Evolutionary conservation across 306 rosid genomes (phyloP).

Genomic region (Quercus engelmannii): DNA sequence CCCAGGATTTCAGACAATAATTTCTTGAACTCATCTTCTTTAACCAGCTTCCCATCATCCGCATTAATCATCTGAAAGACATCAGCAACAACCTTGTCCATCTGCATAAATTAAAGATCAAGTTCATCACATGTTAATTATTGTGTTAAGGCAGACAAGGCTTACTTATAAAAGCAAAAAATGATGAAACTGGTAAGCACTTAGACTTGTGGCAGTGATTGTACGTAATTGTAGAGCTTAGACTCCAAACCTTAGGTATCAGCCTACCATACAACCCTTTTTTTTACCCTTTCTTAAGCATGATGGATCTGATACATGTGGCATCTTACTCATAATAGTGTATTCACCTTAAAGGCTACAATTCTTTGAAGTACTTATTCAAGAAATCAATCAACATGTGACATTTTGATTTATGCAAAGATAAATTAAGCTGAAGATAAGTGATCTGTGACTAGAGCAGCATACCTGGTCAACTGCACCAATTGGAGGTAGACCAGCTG

Average conservation of each 20-base stretch:
- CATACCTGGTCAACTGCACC: constrained; percentile 79
- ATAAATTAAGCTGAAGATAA: neutral
- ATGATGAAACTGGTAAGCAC: no score
- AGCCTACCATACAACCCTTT: neutral
- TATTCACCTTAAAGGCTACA: neutral
- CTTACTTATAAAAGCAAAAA: neutral
- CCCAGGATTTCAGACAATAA: constrained; percentile 55
- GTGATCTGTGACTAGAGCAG: constrained; percentile 9
- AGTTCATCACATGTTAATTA: neutral
- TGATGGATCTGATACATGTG: neutral
- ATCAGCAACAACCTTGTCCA: constrained; percentile 62
- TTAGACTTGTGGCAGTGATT: no score
- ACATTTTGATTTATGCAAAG: neutral
- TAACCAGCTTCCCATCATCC: constrained; percentile 55
- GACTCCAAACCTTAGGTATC: neutral
- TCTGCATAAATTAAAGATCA: constrained; percentile 42
- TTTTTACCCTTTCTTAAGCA: neutral
- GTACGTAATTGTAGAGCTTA: no score
- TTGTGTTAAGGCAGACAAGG: neutral
- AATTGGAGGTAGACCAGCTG: constrained; percentile 84
- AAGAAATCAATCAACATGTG: neutral
- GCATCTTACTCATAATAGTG: neutral
- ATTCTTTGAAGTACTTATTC: neutral
- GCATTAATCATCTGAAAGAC: constrained; percentile 49
- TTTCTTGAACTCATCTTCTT: constrained; percentile 93